Conservation (phyloP, 805 yeast species). For the Babjeviella inositovora region DNA sequence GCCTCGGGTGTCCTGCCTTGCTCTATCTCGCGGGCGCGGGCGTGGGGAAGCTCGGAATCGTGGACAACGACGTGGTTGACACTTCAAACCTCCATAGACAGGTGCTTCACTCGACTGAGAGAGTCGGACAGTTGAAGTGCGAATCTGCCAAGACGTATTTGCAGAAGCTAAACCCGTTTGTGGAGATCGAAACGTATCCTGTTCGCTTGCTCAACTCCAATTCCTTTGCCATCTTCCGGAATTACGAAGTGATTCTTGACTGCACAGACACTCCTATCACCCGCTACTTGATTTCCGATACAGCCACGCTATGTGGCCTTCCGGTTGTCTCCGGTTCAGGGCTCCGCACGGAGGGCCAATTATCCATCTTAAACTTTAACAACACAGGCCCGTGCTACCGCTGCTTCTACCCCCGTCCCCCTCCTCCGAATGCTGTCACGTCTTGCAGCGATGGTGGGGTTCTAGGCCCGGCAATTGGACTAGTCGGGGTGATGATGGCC, state of each 20-base stretch:
- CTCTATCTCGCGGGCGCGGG: slow-evolving; percentile 82
- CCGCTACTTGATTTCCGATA: slow-evolving; percentile 77
- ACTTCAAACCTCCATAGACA: slow-evolving; percentile 81
- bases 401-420: slow-evolving; percentile 85
- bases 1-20: slow-evolving; percentile 86
- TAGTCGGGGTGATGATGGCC: slow-evolving; percentile 82
- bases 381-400: slow-evolving; percentile 81
- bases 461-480: slow-evolving; percentile 90
- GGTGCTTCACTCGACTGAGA: slow-evolving; percentile 53
- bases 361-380: slow-evolving; percentile 55
- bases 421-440: slow-evolving; percentile 67
- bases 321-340: slow-evolving; percentile 90
- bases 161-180: slow-evolving; percentile 48
- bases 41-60: slow-evolving; percentile 68
- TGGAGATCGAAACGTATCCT: slow-evolving; percentile 34
- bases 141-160: slow-evolving; percentile 58
- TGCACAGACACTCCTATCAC: slow-evolving; percentile 91
- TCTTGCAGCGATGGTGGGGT: slow-evolving; percentile 92
- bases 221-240: slow-evolving; percentile 42
- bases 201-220: slow-evolving; percentile 33
- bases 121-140: slow-evolving; percentile 59
- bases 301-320: slow-evolving; percentile 47
- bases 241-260: slow-evolving; percentile 70
- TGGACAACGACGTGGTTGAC: slow-evolving; percentile 80
- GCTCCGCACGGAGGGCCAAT: slow-evolving; percentile 79